A percentile compares a stretch with the other conserved stretches of the same genome.
Conservation (phyloP, 2,329 filamentous ascomycete genomes). For the Cercospora zeae-maydis region DNA sequence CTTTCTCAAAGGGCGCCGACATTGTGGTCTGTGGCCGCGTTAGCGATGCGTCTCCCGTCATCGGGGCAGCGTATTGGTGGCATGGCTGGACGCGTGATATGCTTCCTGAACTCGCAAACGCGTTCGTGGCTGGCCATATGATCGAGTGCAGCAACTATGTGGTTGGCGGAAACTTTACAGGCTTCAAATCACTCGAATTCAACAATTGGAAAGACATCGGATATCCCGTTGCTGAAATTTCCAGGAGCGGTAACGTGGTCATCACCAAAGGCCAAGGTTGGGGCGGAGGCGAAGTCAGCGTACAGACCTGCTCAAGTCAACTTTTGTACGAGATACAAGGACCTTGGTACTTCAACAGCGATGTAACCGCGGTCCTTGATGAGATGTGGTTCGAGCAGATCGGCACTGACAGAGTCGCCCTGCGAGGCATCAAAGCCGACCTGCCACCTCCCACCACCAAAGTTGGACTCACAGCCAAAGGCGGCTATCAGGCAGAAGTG, state of each 20-base stretch:
- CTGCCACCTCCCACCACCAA: conserved; percentile 52
- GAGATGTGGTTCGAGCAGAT: conserved; percentile 53
- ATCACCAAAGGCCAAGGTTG: conserved; percentile 40
- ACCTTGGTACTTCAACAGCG: conserved; percentile 56
- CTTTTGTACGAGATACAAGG: conserved; percentile 56
- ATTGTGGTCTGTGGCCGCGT: conserved; percentile 47
- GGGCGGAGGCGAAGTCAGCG: conserved; percentile 38
- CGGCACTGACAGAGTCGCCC: conserved; percentile 47
- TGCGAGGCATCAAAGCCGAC: conserved; percentile 45
- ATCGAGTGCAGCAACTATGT: conserved; percentile 46
- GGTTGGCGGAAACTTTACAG: conserved; percentile 44
- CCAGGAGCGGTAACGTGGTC: conserved; percentile 36
- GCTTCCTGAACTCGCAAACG: conserved; percentile 41
- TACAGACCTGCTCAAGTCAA: conserved; percentile 53
- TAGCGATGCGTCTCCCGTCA: conserved; percentile 44
- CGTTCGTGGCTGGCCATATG: conserved; percentile 44
- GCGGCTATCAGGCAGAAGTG: conserved; percentile 48
- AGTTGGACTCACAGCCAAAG: conserved; percentile 46
- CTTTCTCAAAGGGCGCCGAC: conserved; percentile 42
- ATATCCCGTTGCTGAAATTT: conserved; percentile 39
- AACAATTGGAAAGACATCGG: conserved; percentile 44
- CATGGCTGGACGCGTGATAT: conserved; percentile 42
- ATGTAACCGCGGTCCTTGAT: conserved; percentile 53
- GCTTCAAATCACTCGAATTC: conserved; percentile 40
- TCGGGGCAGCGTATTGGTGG: conserved; percentile 46